phyloP scores from a whole-genome alignment of 1,284 basidiomycete genomes.

The Ceratobasidium sp. region DNA sequence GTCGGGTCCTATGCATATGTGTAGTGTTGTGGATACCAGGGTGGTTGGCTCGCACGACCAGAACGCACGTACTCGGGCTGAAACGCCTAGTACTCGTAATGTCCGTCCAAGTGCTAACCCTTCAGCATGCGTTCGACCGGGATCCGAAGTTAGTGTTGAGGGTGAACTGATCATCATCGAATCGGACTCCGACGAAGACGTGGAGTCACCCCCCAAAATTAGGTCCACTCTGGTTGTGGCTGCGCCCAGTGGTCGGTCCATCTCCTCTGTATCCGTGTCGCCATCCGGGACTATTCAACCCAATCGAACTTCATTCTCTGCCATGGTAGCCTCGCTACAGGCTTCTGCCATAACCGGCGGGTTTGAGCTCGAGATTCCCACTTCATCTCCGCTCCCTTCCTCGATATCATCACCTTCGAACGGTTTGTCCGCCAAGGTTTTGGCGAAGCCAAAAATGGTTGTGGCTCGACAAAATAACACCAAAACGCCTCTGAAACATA shows the following conservation, averaged over 20 bases:
- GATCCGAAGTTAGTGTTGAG: slow-evolving; percentile 4
- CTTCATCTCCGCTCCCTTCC: background rate
- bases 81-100: background rate
- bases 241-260: background rate
- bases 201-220: background rate
- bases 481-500: background rate
- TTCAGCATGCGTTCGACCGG: background rate
- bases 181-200: slow-evolving; percentile 34
- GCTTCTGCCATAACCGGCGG: slow-evolving; percentile 1
- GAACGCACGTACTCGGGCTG: no score
- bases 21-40: background rate
- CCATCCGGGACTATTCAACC: background rate
- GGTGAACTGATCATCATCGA: slow-evolving; percentile 38
- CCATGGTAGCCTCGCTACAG: slow-evolving; percentile 4
- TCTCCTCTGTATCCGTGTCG: background rate
- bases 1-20: background rate
- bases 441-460: background rate
- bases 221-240: background rate
- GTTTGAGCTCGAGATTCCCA: background rate
- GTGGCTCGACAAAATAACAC: background rate
- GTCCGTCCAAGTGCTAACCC: background rate
- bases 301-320: slow-evolving; percentile 20
- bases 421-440: background rate
- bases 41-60: background rate
- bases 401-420: background rate